Percentiles rank a stretch among this genome's conserved stretches.
Conservation (phyloP, 176 grass and related monocot species). For the Avena eriantha region DNA sequence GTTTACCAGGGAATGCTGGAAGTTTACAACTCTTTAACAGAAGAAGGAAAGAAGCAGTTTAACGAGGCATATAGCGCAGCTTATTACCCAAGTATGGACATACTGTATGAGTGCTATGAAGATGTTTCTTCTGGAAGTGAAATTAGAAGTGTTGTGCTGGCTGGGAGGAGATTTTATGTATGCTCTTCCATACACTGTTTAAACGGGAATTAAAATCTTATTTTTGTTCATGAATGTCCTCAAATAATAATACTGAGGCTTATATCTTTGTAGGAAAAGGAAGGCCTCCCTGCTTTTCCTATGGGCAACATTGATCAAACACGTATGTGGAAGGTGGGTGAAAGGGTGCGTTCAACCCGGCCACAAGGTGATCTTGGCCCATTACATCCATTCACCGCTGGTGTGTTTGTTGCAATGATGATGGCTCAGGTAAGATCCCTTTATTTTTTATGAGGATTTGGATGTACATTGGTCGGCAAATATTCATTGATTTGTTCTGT, state of each 20-base stretch:
- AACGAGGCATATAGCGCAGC: constrained; percentile 72
- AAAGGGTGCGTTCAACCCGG: constrained; percentile 63
- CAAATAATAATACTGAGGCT: neutral
- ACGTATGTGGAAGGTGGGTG: constrained; percentile 83
- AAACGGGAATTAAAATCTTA: neutral
- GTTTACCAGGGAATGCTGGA: constrained; percentile 66
- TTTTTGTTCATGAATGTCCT: neutral
- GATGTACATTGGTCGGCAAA: constrained; percentile 17
- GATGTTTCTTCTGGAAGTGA: constrained; percentile 79
- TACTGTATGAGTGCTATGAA: constrained; percentile 71
- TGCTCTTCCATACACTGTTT: neutral
- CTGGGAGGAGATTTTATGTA: constrained; percentile 73
- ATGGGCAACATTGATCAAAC: constrained; percentile 84
- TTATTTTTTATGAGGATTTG: neutral
- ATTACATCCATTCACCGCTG: constrained; percentile 60
- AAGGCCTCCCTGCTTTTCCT: constrained; percentile 79
- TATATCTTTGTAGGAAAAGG: constrained; percentile 70
- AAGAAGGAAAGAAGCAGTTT: constrained; percentile 76
- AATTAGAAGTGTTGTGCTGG: constrained; percentile 85
- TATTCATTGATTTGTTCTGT: neutral
- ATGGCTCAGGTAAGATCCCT: constrained; percentile 76
- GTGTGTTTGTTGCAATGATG: constrained; percentile 74
- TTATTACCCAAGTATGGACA: constrained; percentile 78
- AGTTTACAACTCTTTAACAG: constrained; percentile 69
- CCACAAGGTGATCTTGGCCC: constrained; percentile 57